Percentiles rank a stretch among this genome's conserved stretches.
Conservation (phyloP, 805 yeast genomes). For the Pichia occidentalis region DNA sequence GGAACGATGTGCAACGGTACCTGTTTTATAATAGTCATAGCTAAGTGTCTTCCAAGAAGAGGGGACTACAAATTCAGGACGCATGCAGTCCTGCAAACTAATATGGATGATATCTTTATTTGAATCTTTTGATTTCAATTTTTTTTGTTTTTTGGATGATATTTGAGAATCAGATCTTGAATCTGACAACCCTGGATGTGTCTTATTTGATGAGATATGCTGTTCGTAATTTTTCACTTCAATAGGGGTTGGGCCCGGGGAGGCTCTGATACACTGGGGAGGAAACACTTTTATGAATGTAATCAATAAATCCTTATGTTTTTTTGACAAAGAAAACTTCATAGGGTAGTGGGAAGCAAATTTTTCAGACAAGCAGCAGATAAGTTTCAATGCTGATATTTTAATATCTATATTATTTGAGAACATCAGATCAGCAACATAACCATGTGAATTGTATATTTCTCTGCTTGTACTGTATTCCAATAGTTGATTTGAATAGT, state of each 20-base stretch:
- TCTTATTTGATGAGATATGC: conserved; percentile 13
- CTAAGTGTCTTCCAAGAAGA: conserved; percentile 49
- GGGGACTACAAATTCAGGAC: conserved; percentile 37
- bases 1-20: conserved; percentile 8
- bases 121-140: conserved; percentile 8
- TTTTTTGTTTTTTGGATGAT: conserved; percentile 11
- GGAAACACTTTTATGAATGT: conserved; percentile 41
- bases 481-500: conserved; percentile 56
- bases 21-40: conserved; percentile 44
- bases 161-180: neutral
- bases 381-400: conserved; percentile 46
- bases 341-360: conserved; percentile 41
- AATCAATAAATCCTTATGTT: conserved; percentile 40
- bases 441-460: conserved; percentile 60
- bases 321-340: conserved; percentile 38
- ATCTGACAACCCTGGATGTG: conserved; percentile 5
- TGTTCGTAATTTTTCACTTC: conserved; percentile 20
- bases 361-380: conserved; percentile 54
- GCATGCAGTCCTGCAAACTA: conserved; percentile 25
- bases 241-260: conserved; percentile 15
- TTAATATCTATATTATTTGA: conserved; percentile 56
- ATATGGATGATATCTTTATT: conserved; percentile 18
- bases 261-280: conserved; percentile 31
- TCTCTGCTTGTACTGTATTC: conserved; percentile 64
- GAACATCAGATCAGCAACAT: conserved; percentile 51